Conservation (phyloP, 176 grass and related monocot species). For the Oryza rufipogon region DNA sequence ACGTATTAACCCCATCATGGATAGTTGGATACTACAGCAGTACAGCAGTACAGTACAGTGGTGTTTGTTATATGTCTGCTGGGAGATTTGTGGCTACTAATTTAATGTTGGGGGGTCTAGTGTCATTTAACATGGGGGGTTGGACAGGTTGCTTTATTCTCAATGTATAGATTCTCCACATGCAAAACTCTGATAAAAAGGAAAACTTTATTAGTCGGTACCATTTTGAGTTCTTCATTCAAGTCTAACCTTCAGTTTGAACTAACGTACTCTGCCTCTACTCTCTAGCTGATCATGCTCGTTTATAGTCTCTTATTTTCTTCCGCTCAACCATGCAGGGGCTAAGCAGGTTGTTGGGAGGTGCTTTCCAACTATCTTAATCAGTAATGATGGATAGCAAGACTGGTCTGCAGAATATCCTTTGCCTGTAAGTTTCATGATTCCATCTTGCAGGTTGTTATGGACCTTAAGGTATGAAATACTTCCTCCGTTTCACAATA, state of each 20-base stretch:
- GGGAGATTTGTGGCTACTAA: conserved; percentile 17
- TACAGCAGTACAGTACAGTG: conserved; percentile 5
- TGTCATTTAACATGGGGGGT: conserved; percentile 17
- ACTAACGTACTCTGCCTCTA: conserved; percentile 13
- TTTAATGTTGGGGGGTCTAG: not conserved
- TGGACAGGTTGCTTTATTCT: not conserved
- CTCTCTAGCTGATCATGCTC: not conserved
- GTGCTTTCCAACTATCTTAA: conserved; percentile 49
- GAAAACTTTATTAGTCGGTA: not conserved
- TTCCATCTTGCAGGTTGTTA: conserved; percentile 32
- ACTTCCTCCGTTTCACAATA: no score
- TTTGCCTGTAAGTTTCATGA: conserved; percentile 48
- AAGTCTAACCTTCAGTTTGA: conserved; percentile 15
- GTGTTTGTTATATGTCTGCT: conserved; percentile 22
- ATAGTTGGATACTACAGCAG: conserved; percentile 27
- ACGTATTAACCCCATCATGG: not conserved
- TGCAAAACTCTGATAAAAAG: conserved; percentile 14
- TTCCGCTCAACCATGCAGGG: conserved; percentile 22
- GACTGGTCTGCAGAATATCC: conserved; percentile 29
- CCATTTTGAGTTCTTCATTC: not conserved
- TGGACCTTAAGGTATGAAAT: conserved; percentile 1
- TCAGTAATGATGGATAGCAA: conserved; percentile 22
- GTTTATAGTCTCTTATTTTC: conserved; percentile 18
- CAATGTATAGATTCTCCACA: conserved; percentile 27
- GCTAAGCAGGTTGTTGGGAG: conserved; percentile 33